These are phyloP conservation scores for Leccinum insigne DNA, from an alignment of 1,284 basidiomycete species.

Conservation along the genomic window DNA sequence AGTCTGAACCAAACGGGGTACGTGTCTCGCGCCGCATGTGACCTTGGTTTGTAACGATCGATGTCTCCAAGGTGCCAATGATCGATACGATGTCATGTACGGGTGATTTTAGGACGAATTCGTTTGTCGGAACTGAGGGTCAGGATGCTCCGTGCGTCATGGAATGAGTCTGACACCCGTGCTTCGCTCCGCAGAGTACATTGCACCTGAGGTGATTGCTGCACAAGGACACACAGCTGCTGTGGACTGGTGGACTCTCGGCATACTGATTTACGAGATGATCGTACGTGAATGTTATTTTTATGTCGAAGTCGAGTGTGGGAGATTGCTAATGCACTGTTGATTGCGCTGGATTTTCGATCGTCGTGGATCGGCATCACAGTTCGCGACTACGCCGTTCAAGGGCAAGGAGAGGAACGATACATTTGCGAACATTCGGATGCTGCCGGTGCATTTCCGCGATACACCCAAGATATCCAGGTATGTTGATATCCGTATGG, in stretches of 20 bases:
- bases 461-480: slow-evolving; percentile 84
- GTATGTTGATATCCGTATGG: slow-evolving; percentile 47
- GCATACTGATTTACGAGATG: slow-evolving; percentile 99
- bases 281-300: slow-evolving; percentile 71
- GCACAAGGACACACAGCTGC: slow-evolving; percentile 97
- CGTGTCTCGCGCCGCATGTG: slow-evolving; percentile 24
- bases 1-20: slow-evolving; percentile 87
- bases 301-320: slow-evolving; percentile 20
- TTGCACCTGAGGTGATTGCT: slow-evolving; percentile 98
- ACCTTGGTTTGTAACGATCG: slow-evolving; percentile 17
- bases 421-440: slow-evolving; percentile 96
- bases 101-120: slow-evolving; percentile 97
- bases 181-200: slow-evolving; percentile 74
- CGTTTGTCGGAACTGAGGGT: slow-evolving; percentile 99
- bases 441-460: slow-evolving; percentile 86
- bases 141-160: slow-evolving; percentile 32
- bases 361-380: slow-evolving; percentile 16
- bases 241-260: slow-evolving; percentile 99
- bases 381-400: slow-evolving; percentile 99
- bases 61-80: slow-evolving; percentile 64
- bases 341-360: slow-evolving; percentile 13
- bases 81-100: slow-evolving; percentile 98
- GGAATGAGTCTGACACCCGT: slow-evolving; percentile 24
- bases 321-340: slow-evolving; percentile 18
- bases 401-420: slow-evolving; percentile 95